Percentiles rank a stretch among this genome's conserved stretches.
Evolutionary conservation across 1,284 basidiomycete species (phyloP).

Genomic region (Marasmius sp.): DNA sequence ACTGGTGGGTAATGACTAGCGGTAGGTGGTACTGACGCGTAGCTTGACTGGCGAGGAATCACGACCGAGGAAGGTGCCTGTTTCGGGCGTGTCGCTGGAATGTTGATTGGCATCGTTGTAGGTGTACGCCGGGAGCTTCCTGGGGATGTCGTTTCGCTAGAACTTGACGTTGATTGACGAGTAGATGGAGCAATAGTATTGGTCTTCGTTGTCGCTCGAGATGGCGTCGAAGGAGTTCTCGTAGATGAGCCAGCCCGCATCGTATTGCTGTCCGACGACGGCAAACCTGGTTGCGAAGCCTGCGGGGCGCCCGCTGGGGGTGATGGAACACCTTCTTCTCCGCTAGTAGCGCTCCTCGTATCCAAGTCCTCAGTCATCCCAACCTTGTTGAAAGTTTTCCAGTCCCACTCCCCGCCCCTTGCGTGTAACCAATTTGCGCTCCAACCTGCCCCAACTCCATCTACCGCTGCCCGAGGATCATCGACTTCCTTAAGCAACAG

Average conservation of each 20-base stretch:
- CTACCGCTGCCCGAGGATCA: slow-evolving; percentile 61
- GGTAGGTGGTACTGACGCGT: slow-evolving; percentile 29
- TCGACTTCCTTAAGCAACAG: slow-evolving; percentile 63
- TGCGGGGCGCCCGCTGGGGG: slow-evolving; percentile 31
- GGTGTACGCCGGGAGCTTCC: not conserved
- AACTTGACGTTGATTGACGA: slow-evolving; percentile 11
- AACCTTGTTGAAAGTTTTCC: slow-evolving; percentile 58
- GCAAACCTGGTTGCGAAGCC: slow-evolving; percentile 17
- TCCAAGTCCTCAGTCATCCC: slow-evolving; percentile 41
- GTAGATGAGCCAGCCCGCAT: slow-evolving; percentile 16
- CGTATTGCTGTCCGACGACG: slow-evolving; percentile 17
- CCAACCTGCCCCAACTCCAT: slow-evolving; percentile 63
- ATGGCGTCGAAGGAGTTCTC: slow-evolving; percentile 15
- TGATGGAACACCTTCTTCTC: slow-evolving; percentile 34
- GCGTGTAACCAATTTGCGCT: slow-evolving; percentile 56
- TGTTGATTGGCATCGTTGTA: slow-evolving; percentile 15
- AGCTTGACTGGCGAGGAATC: slow-evolving; percentile 27
- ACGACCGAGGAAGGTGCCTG: slow-evolving; percentile 27
- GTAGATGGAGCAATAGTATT: slow-evolving; percentile 11
- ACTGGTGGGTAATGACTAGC: slow-evolving; percentile 41
- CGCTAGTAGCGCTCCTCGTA: slow-evolving; percentile 49
- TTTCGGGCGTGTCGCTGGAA: slow-evolving; percentile 32
- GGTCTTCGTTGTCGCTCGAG: slow-evolving; percentile 9
- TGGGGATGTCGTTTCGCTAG: not conserved
- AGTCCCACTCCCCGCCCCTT: slow-evolving; percentile 65